phyloP scores from a whole-genome alignment of 345 rosid genomes.

The Salix arbutifolia region DNA sequence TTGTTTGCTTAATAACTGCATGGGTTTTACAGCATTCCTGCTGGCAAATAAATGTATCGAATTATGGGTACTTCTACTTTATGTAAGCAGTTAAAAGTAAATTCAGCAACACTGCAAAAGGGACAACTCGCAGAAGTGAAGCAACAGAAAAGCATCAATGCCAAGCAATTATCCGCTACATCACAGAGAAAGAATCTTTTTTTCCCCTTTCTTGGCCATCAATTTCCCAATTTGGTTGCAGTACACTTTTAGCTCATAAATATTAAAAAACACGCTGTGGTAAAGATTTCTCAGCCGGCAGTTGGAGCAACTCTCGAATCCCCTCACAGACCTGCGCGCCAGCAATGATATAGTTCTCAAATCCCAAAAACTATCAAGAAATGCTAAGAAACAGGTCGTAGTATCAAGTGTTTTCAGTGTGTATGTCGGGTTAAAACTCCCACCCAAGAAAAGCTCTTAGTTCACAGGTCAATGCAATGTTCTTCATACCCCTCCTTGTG shows the following conservation, averaged over 20 bases:
- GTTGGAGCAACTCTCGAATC: conserved; percentile 40
- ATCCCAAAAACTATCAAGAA: neutral
- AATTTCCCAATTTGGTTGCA: neutral
- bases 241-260: neutral
- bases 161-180: neutral
- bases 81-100: neutral
- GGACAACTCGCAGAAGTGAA: neutral
- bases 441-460: neutral
- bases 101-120: neutral
- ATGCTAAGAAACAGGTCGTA: neutral
- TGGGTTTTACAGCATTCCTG: neutral
- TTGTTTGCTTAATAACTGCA: neutral
- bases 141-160: neutral
- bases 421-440: neutral
- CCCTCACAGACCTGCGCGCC: conserved; percentile 40
- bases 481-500: neutral
- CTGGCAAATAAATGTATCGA: neutral
- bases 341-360: neutral
- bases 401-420: neutral
- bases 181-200: too few relatives aligned
- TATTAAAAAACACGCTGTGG: conserved; percentile 24
- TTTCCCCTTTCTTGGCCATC: neutral
- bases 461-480: neutral
- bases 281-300: conserved; percentile 27
- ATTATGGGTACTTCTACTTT: too few relatives aligned